Evolutionary conservation across 202 grass and related monocot species (phyloP).

Genomic region (Panicum virgatum): DNA sequence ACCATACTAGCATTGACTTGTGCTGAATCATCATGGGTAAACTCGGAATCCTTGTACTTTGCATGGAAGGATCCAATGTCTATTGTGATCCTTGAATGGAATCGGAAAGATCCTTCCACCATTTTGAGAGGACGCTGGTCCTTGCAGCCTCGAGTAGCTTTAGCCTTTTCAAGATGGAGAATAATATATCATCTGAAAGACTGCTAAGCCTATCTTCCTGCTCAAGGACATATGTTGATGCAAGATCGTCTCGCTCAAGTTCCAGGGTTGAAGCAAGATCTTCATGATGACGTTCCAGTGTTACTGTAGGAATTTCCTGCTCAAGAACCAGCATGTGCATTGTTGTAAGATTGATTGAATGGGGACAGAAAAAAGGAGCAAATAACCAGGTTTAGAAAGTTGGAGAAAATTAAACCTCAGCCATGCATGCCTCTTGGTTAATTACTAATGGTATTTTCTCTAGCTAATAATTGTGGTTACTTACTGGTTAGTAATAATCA

Average conservation of each 20-base stretch:
- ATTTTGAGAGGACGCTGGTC: constrained; percentile 11
- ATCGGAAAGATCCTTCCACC: not conserved
- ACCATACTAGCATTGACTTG: not conserved
- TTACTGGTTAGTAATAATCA: too few relatives aligned
- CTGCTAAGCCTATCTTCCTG: not conserved
- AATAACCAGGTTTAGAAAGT: too few relatives aligned
- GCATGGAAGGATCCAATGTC: not conserved
- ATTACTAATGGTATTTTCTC: too few relatives aligned
- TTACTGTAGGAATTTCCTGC: not conserved
- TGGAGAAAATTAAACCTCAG: too few relatives aligned
- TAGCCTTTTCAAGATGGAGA: not conserved
- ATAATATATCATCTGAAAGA: not conserved
- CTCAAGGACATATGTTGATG: not conserved
- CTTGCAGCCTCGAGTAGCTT: not conserved
- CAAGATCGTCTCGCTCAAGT: not conserved
- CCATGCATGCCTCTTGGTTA: too few relatives aligned
- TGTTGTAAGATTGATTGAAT: too few relatives aligned
- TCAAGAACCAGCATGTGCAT: not conserved
- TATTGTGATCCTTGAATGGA: not conserved
- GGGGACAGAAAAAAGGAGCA: too few relatives aligned
- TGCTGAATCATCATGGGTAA: not conserved
- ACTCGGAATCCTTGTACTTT: not conserved
- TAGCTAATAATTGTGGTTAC: too few relatives aligned
- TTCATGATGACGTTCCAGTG: too few relatives aligned
- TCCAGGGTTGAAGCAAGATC: not conserved